Base-by-base conservation (phyloP, 2,329 filamentous ascomycete species). In the Thyridium curvatum region DNA sequence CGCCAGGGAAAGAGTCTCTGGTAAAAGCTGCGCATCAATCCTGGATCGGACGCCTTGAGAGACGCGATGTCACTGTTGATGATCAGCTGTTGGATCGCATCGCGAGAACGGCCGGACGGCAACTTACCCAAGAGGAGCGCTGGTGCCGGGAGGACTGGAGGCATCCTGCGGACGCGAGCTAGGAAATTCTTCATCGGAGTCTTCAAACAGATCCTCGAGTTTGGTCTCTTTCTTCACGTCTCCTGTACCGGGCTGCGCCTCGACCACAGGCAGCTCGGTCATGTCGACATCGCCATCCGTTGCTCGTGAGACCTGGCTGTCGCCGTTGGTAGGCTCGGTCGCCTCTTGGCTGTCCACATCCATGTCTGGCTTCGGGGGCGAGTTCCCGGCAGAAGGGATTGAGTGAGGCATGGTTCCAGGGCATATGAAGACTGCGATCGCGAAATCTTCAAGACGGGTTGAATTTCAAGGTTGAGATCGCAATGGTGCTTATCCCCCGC, bases 1-100 rank as follows among this genome's bases (percentile, higher is more conserved):
- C 90, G 81, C 72, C 94, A 98, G 4, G 93, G 93, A 53, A 97
- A 97, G 30, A 98, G 72, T 35, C 93, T 86, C 56, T 94, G 86
- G 60, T 98, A 98, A 67, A 96, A 98, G 47, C 84, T 86, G 52
- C 86, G 80, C 80, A 97, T 89, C 10, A 94, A 77, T 54, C 90
- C 86, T 2, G 86, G 81, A 50, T 95, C 30, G 80, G 51, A 85
- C 32, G 75, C 70, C 30, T 62, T 67, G 28, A 71, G 51, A 1
- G 61, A 52, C 12, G 60, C 46, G 36, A 49, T 49, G 35, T 58
- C 52, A 39, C 65, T 69, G 42, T 28, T 39, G 18, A 8, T 29
- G 13, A 37, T 53, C 50, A 53, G 52, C 32, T 6, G 18, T 16
- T 16, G 7, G 18, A 12, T n/a, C n/a, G 9, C 12, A 14, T 29